Base-by-base conservation (phyloP, 441 rosid genomes). In the Adansonia rubrostipa region DNA sequence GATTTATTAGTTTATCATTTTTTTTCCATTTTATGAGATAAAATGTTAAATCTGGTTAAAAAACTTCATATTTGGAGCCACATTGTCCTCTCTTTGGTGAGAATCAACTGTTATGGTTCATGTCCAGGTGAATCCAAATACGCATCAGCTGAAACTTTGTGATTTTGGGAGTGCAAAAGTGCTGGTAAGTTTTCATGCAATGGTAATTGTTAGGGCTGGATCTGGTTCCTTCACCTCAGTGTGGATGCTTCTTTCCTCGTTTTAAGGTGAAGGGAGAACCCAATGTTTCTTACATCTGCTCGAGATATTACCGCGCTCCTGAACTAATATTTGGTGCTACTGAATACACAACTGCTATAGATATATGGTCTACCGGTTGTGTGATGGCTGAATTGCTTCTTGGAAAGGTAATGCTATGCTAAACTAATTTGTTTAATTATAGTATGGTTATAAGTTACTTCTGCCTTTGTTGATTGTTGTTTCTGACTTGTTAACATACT, bases 101-200 rank as follows among this genome's bases (percentile, higher is more conserved):
- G 62, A 63, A 14, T 64, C 50, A 53, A 36, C 15, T 51, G 9
- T 20, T 36, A 3, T 50, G 44, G 20, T n/a, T 81, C 53, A 17
- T 84, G 62, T 79, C 78, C 86, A 92, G 99, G 99, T 96, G 79
- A 96, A 96, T 87, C 99, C 98, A 28, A 95, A 91, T 76, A 93
- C 98, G 0, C 99, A 96, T 87, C 99, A 96, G 85, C 88, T 96
- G 82, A 96, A 96, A 86, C 87, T 96, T 40, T 96, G 99, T 82
- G 98, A 96, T 82, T 96, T 96, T 76, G 98, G 99, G 83, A 96
- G 99, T 88, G 99, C 99, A 76, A 96, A 96, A 92, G 91, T 96
- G 81, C 82, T 96, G 91, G 99, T 96, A 87, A 85, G 87, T 60
- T 81, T 47, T 47, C 56, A 62, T 68, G 50, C 44, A 45, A 47